phyloP scores from a whole-genome alignment of 345 rosid genomes.

The Arabidopsis suecica region DNA sequence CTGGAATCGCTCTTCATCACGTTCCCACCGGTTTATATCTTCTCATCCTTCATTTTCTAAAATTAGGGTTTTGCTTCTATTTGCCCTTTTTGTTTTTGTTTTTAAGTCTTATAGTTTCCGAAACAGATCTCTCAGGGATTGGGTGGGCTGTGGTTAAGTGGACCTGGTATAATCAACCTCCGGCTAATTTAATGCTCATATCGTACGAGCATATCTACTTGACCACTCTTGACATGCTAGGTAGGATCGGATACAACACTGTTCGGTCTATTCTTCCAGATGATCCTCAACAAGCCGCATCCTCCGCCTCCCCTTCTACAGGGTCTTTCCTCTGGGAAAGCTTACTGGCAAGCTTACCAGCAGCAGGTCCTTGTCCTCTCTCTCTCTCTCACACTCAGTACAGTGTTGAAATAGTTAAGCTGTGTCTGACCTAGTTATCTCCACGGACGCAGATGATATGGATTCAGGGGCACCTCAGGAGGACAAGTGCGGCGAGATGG shows the following conservation, averaged over 20 bases:
- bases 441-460: no score
- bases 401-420: no score
- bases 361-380: neutral
- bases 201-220: neutral
- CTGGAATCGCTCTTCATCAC: no score
- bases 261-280: neutral
- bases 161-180: neutral
- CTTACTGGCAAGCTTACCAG: neutral
- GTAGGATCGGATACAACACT: neutral
- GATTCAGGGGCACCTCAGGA: neutral
- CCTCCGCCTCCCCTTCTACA: neutral
- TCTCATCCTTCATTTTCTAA: neutral
- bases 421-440: no score
- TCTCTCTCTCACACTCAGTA: neutral
- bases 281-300: neutral
- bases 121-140: neutral
- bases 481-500: neutral
- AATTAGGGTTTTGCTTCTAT: no score
- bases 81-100: no score
- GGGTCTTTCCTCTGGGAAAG: neutral
- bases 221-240: neutral
- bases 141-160: neutral
- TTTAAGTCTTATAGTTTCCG: neutral
- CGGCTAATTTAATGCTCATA: neutral
- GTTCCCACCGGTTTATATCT: neutral